Base-by-base conservation (phyloP, 2,329 filamentous ascomycete genomes). In the Arthrinium phaeospermum region DNA sequence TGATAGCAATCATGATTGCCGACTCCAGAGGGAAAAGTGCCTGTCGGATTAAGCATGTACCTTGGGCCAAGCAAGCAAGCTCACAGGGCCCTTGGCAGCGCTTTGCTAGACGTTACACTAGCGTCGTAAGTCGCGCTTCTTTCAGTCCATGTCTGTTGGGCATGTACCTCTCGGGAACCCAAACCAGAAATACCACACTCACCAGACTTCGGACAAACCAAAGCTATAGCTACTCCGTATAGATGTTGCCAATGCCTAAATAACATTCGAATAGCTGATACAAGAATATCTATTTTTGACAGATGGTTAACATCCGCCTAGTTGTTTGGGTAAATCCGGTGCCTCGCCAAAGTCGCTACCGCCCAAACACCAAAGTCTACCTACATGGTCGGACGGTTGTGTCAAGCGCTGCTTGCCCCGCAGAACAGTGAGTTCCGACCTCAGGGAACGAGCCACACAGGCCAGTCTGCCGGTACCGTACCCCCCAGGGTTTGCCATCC, bases 391-490 rank as follows among this genome's bases (percentile, higher is more conserved):
- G 30, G 41, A 64, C 57, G 57, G 57, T 41, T 64, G 34, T 64
- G 57, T 64, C 57, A 64, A 64, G 57, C 57, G 57, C 57, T 64
- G 34, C 53, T 22, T 61, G 53, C 57, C 57, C 57, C 57, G 57
- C 57, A 64, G 57, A 64, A 22, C 34, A 64, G 4, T 64, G 57
- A 64, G 53, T 61, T 61, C 53, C 53, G 30, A 30, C 27, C 27
- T 30, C 27, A 41, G 34, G 51, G 51, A n/a, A 64, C 34, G 34
- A 64, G 57, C 57, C 57, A 64, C 57, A 41, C 34, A 64, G 57
- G 57, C 57, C 57, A 64, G 34, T 41, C 57, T 64, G 57, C 22
- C 57, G 34, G 57, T 64, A 41, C 57, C 57, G 37, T 41, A 41
- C 37, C 57, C 34, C 30, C 30, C n/a, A 22, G 57, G 57, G 27